Percentiles rank a stretch among this genome's conserved stretches.
These are phyloP conservation scores for Beauveria australis DNA, from an alignment of 2,329 filamentous ascomycete species.

Conservation along the genomic window DNA sequence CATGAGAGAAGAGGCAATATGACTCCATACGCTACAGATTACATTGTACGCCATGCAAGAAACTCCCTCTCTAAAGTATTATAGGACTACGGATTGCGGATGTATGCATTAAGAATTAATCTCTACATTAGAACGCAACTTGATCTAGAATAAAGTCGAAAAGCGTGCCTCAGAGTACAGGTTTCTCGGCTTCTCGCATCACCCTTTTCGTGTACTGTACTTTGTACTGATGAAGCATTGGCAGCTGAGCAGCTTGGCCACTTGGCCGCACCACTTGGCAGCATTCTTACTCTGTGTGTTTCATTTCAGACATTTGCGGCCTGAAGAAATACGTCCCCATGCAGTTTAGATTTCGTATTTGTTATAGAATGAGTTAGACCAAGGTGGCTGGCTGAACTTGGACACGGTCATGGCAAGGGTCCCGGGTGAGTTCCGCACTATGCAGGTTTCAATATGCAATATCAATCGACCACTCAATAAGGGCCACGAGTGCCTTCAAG, in stretches of 20 bases:
- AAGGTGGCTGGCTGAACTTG: neutral
- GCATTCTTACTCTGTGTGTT: too few relatives aligned
- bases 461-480: neutral
- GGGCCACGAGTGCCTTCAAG: neutral
- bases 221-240: too few relatives aligned
- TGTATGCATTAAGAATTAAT: too few relatives aligned
- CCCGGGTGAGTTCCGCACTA: neutral
- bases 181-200: too few relatives aligned
- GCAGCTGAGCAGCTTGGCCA: too few relatives aligned
- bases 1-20: neutral
- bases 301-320: neutral
- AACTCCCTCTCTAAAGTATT: neutral
- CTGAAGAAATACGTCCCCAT: neutral
- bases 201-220: too few relatives aligned
- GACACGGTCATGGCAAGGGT: neutral
- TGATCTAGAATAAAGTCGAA: neutral
- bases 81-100: neutral
- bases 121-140: neutral
- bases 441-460: neutral
- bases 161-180: too few relatives aligned
- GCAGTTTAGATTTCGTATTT: neutral
- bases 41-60: neutral
- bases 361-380: too few relatives aligned
- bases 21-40: neutral
- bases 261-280: too few relatives aligned